Evolutionary conservation across 2,329 filamentous ascomycete species (phyloP), one percentile per base, ranked within the genome.

Genomic region (Zarea fungicola): DNA sequence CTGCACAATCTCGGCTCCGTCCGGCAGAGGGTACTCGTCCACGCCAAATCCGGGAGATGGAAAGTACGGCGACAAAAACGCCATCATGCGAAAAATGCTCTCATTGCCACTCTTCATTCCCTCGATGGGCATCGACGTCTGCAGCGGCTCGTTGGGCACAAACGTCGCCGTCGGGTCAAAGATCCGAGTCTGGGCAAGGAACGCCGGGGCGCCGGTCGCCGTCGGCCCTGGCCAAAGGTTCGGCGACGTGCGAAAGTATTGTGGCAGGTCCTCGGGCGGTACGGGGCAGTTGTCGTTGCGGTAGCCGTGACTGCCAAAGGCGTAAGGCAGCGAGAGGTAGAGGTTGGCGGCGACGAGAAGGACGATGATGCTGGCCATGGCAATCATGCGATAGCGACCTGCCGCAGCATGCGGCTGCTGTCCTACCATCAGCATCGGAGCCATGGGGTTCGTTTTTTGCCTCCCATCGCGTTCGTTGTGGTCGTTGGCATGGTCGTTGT

Each of bases 11-110:
- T 84, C 81, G 0, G 85, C 78, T 11, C 81, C 84, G 6, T 71
- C 63, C 1, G 85, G 86, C 14, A 88, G 63, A 3, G 84, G 73
- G 57, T 84, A 86, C 64, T 91, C 87, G 14, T 84, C 71, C 0
- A 87, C 84, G 3, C 87, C 87, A 54, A 89, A 90, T 1, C 87
- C 87, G 0, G 84, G 78, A 48, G 84, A 82, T 0, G 85, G 81
- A 52, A 78, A 79, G 63, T 89, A 90, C 4, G 85, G 84, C 32
- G 80, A 81, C 25, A 89, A 65, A 50, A 59, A 73, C 42, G 83
- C 87, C 73, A 87, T 83, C 59, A 83, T 71, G 53, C 82, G 74
- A 65, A 89, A 89, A 57, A 89, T 86, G 65, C 80, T 85, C 55
- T 75, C 69, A 58, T 83, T 78, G 23, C 76, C 67, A 2, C 66